Evolutionary conservation across 129 eudicot genomes (phyloP).

Genomic region (Ambrosia artemisiifolia): DNA sequence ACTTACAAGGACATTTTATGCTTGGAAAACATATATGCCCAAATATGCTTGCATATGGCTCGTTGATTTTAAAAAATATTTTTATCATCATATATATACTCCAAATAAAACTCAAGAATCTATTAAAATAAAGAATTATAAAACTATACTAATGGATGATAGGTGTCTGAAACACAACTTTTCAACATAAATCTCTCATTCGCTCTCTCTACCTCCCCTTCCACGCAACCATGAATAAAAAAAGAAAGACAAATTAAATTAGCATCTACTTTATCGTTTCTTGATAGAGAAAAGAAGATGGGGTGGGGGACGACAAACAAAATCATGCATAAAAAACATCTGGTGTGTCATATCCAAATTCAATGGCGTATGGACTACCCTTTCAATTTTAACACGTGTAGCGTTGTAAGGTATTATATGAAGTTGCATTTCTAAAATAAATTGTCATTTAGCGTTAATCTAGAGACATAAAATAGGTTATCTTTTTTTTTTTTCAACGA

Average conservation of each 20-base stretch:
- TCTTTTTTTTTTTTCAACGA: too few relatives aligned
- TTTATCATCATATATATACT: neutral
- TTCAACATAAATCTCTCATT: conserved; percentile 1
- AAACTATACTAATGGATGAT: conserved; percentile 1
- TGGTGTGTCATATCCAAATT: conserved; percentile 15
- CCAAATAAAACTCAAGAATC: neutral
- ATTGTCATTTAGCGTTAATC: neutral
- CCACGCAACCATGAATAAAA: conserved; percentile 35
- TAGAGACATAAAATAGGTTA: too few relatives aligned
- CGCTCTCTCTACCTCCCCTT: conserved; percentile 16
- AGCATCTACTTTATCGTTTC: conserved; percentile 19
- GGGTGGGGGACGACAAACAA: conserved; percentile 9
- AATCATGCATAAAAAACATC: neutral
- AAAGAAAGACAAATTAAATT: conserved; percentile 11
- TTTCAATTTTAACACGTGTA: neutral
- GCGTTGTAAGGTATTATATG: neutral
- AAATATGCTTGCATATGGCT: neutral
- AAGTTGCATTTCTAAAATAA: neutral
- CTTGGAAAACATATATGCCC: neutral
- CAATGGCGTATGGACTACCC: neutral
- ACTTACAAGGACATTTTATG: neutral
- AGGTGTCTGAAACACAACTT: conserved; percentile 25
- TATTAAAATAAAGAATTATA: neutral
- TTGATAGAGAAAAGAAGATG: conserved; percentile 11
- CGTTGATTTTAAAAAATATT: too few relatives aligned